Conservation (phyloP, 345 rosid species). For the Eucalyptus pauciflora region DNA sequence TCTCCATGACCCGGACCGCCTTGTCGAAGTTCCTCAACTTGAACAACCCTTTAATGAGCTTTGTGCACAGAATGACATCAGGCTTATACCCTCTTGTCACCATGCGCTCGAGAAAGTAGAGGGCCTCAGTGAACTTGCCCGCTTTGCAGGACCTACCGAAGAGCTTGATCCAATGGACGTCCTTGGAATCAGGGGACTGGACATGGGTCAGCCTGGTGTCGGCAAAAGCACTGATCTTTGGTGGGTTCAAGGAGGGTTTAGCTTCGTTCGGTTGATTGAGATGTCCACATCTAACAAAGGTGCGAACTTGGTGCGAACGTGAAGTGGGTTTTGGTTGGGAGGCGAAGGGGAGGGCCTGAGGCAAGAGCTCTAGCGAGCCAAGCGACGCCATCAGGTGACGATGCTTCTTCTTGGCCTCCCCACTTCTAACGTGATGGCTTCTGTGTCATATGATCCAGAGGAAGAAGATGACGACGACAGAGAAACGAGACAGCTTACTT, state of each 20-base stretch:
- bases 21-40: slow-evolving; percentile 37
- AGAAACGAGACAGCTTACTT: neutral
- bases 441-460: neutral
- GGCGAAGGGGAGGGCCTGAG: slow-evolving; percentile 2
- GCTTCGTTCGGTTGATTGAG: neutral
- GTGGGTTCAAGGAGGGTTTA: neutral
- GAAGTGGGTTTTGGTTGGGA: slow-evolving; percentile 16
- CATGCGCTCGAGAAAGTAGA: slow-evolving; percentile 63
- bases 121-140: slow-evolving; percentile 51
- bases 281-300: neutral
- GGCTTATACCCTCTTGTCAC: slow-evolving; percentile 51
- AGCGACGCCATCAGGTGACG: neutral
- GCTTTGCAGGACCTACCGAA: slow-evolving; percentile 48
- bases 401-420: neutral
- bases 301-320: neutral
- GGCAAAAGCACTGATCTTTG: slow-evolving; percentile 3
- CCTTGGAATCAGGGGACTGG: slow-evolving; percentile 44
- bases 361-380: neutral
- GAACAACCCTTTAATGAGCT: slow-evolving; percentile 71
- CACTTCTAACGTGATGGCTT: neutral
- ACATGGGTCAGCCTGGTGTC: slow-evolving; percentile 34
- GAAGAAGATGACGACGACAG: neutral
- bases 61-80: slow-evolving; percentile 63
- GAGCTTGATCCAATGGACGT: slow-evolving; percentile 41
- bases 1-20: slow-evolving; percentile 65